Conservation (phyloP, 345 rosid genomes). For the Litchi chinensis region DNA sequence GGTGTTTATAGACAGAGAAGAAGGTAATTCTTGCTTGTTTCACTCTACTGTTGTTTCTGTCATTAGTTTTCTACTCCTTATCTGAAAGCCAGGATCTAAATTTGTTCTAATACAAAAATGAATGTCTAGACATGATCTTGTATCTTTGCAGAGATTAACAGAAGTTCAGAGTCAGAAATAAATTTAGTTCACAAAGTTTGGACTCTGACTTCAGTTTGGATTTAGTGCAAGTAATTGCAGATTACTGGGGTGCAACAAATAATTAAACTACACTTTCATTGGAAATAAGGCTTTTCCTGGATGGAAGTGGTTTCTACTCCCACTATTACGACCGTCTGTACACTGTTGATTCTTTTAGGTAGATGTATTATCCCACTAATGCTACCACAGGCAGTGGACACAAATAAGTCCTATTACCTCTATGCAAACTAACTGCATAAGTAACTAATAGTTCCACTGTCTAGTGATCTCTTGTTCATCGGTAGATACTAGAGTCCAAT, state of each 20-base stretch:
- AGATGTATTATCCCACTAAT: background rate
- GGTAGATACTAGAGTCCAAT: background rate
- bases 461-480: constrained; percentile 1
- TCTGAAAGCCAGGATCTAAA: background rate
- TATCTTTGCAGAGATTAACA: background rate
- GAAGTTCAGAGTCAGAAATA: background rate
- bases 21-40: background rate
- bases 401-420: background rate
- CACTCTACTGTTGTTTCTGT: background rate
- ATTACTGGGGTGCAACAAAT: background rate
- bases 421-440: background rate
- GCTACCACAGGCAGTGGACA: background rate
- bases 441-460: background rate
- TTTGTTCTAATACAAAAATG: background rate
- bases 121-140: background rate
- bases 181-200: background rate
- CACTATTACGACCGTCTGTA: background rate
- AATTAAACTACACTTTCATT: background rate
- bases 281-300: background rate
- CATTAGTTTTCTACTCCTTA: background rate
- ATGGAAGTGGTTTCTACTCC: background rate
- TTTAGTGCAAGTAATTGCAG: background rate
- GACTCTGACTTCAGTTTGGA: background rate
- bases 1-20: background rate
- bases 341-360: too few species aligned